These are phyloP conservation scores for Plasmodium inui DNA, from an alignment of 169 alveolate genomes.

Conservation along the genomic window DNA sequence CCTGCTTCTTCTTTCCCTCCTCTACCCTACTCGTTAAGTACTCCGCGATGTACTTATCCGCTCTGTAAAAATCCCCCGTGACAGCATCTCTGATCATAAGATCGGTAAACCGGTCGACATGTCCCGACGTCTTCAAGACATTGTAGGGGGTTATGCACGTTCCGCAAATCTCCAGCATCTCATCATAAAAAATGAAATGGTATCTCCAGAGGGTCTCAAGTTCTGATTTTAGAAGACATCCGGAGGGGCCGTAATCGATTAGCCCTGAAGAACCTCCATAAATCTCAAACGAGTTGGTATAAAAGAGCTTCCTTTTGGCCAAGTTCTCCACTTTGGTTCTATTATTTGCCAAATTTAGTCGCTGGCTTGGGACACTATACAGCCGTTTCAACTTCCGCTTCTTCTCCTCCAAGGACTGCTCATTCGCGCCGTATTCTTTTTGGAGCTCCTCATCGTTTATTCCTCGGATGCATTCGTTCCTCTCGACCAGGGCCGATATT, in stretches of 20 bases:
- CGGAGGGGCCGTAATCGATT: constrained; percentile 97
- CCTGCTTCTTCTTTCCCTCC: not conserved
- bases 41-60: constrained; percentile 88
- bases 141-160: constrained; percentile 94
- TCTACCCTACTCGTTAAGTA: constrained; percentile 28
- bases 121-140: constrained; percentile 97
- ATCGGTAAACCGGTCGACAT: constrained; percentile 98
- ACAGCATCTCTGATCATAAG: constrained; percentile 94
- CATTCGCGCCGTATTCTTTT: constrained; percentile 13
- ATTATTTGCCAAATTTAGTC: constrained; percentile 61
- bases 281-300: constrained; percentile 94
- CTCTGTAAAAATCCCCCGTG: constrained; percentile 91
- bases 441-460: constrained; percentile 20
- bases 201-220: constrained; percentile 96
- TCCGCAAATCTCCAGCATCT: constrained; percentile 94
- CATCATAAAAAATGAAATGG: constrained; percentile 96
- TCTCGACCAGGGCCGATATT: constrained; percentile 36
- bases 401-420: constrained; percentile 48
- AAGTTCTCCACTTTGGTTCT: constrained; percentile 89
- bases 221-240: constrained; percentile 96
- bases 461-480: constrained; percentile 26
- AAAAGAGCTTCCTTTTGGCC: constrained; percentile 93
- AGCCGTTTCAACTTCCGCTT: constrained; percentile 46
- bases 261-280: constrained; percentile 98
- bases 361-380: constrained; percentile 8